Evolutionary conservation across 2,329 filamentous ascomycete species (phyloP), one percentile per base, ranked within the genome.

Genomic region (Nemania sp.): DNA sequence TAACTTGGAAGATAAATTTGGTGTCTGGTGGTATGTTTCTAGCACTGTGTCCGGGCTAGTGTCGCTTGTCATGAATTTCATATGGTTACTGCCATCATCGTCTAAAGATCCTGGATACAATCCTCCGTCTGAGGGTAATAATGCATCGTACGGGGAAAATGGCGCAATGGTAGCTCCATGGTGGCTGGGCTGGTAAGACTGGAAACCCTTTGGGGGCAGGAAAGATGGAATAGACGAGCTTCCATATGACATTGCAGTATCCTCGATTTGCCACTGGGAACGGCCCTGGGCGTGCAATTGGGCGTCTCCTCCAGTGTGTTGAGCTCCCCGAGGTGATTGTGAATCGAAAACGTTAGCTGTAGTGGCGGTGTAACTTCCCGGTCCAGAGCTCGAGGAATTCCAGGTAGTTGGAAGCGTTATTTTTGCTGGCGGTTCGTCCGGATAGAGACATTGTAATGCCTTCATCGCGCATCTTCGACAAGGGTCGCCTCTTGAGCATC

Each of bases 401-500:
- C 32, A 27, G 29, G 35, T 29, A 51, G 26, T 35, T 6, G 64
- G 27, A 24, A 32, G 51, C 24, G 61, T 38, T 10, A 53, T 47
- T 53, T 68, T 73, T 53, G 68, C 71, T 26, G 18, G 62, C 24
- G 64, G 59, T 18, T 76, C 74, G 35, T 75, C 73, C 15, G 76
- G 76, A 62, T 77, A 77, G 26, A 71, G 38, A 55, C 76, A 77
- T 18, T 65, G 62, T 15, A 77, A 65, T 15, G 70, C 67, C 52
- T 74, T 76, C 2, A 68, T 66, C 24, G 70, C 69, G 64, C 76
- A 77, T 59, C 76, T 67, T 11, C 71, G 43, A 60, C 76, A 77
- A 32, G 76, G 74, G 32, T 75, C 72, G 32, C 73, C 74, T 54
- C 74, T 74, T 18, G 74, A 77, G 61, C 76, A 77, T 49, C 75